A percentile compares a stretch with the other conserved stretches of the same genome.
Conservation (phyloP, 768 basidiomycete genomes). For the Hypsizygus marmoreus region DNA sequence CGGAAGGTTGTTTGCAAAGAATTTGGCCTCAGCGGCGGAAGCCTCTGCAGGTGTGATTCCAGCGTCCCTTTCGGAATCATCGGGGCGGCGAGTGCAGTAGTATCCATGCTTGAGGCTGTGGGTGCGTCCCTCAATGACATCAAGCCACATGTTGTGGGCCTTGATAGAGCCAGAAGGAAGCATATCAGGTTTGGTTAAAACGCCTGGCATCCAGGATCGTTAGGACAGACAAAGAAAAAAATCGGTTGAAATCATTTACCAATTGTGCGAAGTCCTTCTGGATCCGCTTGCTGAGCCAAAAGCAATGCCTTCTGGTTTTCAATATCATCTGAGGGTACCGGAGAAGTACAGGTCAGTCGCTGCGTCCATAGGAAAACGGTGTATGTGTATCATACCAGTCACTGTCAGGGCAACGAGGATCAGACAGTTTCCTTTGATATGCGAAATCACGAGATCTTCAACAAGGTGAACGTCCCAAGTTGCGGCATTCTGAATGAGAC, state of each 20-base stretch:
- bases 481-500: slow-evolving; percentile 50
- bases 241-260: too few relatives aligned
- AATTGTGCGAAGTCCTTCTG: slow-evolving; percentile 47
- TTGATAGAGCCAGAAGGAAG: slow-evolving; percentile 34
- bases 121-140: slow-evolving; percentile 36
- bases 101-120: slow-evolving; percentile 39
- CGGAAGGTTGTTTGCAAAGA: slow-evolving; percentile 31
- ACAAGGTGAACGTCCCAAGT: slow-evolving; percentile 42
- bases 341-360: background rate
- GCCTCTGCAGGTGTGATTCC: slow-evolving; percentile 29
- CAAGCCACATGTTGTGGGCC: slow-evolving; percentile 38
- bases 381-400: slow-evolving; percentile 50
- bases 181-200: slow-evolving; percentile 55
- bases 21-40: slow-evolving; percentile 30
- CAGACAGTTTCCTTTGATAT: slow-evolving; percentile 49
- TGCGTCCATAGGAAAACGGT: too few relatives aligned
- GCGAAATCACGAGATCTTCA: slow-evolving; percentile 43
- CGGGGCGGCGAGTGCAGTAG: slow-evolving; percentile 41
- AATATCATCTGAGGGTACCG: slow-evolving; percentile 43
- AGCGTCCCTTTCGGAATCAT: slow-evolving; percentile 31
- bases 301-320: slow-evolving; percentile 54
- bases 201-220: slow-evolving; percentile 35
- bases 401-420: slow-evolving; percentile 53
- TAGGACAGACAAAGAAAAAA: background rate
- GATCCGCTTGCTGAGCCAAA: slow-evolving; percentile 46